Conservation (phyloP, 2,329 filamentous ascomycete species). For the Pseudovirgaria hyperparasitica region DNA sequence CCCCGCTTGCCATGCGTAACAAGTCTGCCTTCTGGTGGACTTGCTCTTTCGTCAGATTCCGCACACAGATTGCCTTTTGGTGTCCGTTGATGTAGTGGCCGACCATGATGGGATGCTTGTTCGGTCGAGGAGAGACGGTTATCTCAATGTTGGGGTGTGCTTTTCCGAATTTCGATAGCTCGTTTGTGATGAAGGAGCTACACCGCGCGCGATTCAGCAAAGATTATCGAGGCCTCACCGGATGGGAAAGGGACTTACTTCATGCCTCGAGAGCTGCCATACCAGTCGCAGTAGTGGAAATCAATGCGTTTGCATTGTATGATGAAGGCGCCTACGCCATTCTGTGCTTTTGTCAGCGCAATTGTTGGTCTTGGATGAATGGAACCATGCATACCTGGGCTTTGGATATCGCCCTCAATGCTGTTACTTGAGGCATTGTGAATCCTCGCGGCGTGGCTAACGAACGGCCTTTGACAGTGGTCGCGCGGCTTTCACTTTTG, state of each 20-base stretch:
- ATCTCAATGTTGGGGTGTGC: conserved; percentile 84
- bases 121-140: conserved; percentile 77
- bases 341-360: conserved; percentile 41
- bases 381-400: conserved; percentile 35
- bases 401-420: conserved; percentile 41
- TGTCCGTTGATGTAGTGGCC: conserved; percentile 89
- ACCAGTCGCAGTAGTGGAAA: conserved; percentile 96
- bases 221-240: conserved; percentile 1
- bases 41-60: conserved; percentile 69
- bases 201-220: conserved; percentile 1
- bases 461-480: too few species aligned
- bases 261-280: conserved; percentile 87
- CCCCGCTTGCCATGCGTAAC: conserved; percentile 60
- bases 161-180: conserved; percentile 65
- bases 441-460: conserved; percentile 9
- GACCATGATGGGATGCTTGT: conserved; percentile 76
- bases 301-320: conserved; percentile 93
- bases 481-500: not conserved
- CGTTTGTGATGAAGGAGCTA: conserved; percentile 60
- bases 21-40: conserved; percentile 69
- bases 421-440: conserved; percentile 35
- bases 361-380: conserved; percentile 4
- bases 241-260: conserved; percentile 47
- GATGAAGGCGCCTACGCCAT: conserved; percentile 93
- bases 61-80: conserved; percentile 75